Conservation (phyloP, 257 asterid species). For the Pogostemon cablin region DNA sequence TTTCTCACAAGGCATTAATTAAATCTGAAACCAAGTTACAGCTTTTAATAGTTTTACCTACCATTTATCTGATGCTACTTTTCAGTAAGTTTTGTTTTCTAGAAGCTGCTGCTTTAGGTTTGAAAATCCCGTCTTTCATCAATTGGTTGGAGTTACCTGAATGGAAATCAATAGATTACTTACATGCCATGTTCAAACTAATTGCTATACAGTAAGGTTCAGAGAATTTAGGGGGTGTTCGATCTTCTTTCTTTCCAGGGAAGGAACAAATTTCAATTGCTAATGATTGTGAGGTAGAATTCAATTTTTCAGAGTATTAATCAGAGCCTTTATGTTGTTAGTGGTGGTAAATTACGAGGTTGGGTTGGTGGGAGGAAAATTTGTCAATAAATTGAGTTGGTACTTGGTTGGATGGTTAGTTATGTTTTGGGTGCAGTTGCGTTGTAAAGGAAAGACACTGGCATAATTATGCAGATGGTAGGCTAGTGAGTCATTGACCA, state of each 20-base stretch:
- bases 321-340: constrained; percentile 5
- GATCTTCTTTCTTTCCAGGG: constrained; percentile 10
- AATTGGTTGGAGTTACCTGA: background rate
- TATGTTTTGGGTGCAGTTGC: constrained; percentile 17
- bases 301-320: constrained; percentile 8
- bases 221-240: constrained; percentile 7
- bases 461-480: constrained; percentile 15
- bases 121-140: background rate
- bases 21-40: constrained; percentile 17
- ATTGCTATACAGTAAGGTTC: background rate
- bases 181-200: background rate
- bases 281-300: constrained; percentile 2
- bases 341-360: background rate
- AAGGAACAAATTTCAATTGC: constrained; percentile 3
- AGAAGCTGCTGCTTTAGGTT: constrained; percentile 23
- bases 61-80: background rate
- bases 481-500: constrained; percentile 13
- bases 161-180: constrained; percentile 4
- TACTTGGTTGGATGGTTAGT: constrained; percentile 26
- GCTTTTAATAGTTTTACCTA: background rate
- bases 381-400: constrained; percentile 22
- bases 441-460: background rate
- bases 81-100: background rate
- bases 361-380: constrained; percentile 11
- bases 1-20: background rate